Evolutionary conservation across 192 early-diverging fungal species (phyloP), one percentile per base, ranked within the genome.

Genomic region (Backusella australiensis): DNA sequence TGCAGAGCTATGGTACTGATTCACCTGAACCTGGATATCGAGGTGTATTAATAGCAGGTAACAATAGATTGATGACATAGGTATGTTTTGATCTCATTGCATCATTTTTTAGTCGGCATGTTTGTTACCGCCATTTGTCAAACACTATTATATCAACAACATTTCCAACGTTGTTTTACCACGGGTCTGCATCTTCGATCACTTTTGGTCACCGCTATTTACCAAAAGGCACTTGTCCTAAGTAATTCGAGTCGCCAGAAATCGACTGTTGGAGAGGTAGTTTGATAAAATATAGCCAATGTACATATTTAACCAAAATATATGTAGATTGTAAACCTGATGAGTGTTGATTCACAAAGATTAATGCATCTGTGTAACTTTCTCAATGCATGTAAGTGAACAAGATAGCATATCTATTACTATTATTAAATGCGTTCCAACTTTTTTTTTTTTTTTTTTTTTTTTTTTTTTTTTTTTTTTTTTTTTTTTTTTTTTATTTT

Each of bases 101-200:
- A 38, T 11, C 3, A 34, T 52, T 21, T 1, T 36, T 35, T 39
- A 87, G 85, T 80, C 3, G 65, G 89, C 59, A 96, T 98, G 94
- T 85, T 96, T 38, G 12, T 85, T 34, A 85, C 90, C 44, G 91
- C 92, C 73, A 39, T 93, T n/a, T 74, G 84, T 7, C 94, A 96
- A 81, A 94, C 96, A 3, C 77, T 91, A 23, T 83, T 94, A 6
- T 85, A 96, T 36, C 94, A 96, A 74, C 95, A 96, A 75, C 94
- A 96, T 86, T 94, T 95, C 84, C 94, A 96, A 73, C 77, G 89
- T 67, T 94, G 93, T 75, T 88, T 94, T 78, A 81, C 86, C 17
- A 90, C 89, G 1, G 90, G 92, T 44, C 90, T 94, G 88, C 88
- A 88, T 53, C 73, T 89, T 34, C 90, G 91, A 65, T 87, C 93